These are phyloP conservation scores for Kodamaea arcana DNA, from an alignment of 1,139 yeast genomes.

Conservation along the genomic window DNA sequence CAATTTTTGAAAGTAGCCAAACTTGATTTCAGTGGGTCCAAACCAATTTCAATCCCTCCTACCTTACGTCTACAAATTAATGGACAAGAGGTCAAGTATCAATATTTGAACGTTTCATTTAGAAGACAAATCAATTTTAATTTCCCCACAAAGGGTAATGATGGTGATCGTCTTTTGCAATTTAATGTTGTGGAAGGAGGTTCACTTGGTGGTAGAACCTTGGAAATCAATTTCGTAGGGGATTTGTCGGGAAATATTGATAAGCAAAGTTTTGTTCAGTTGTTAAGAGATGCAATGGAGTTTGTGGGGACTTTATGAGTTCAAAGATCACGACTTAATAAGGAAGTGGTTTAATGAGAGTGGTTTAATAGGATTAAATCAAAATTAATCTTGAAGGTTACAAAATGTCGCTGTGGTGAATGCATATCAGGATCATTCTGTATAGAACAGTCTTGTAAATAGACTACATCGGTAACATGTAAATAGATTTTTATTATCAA, in stretches of 20 bases:
- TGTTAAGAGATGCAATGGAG: constrained; percentile 26
- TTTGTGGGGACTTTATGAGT: too few species aligned
- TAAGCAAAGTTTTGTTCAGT: constrained; percentile 20
- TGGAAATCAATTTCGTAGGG: constrained; percentile 47
- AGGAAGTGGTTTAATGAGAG: too few species aligned
- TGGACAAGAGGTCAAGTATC: constrained; percentile 37
- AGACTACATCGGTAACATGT: too few species aligned
- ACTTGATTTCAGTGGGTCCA: constrained; percentile 38
- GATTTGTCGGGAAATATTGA: constrained; percentile 22
- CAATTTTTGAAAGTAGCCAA: constrained; percentile 34
- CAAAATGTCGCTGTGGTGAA: too few species aligned
- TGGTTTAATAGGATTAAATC: too few species aligned
- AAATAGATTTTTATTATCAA: too few species aligned
- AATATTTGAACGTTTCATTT: constrained; percentile 38
- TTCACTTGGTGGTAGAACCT: constrained; percentile 46
- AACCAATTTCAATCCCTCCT: constrained; percentile 33
- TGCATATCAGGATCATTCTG: too few species aligned
- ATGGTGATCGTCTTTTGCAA: constrained; percentile 33
- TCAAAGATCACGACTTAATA: too few species aligned
- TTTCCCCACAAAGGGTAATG: constrained; percentile 17
- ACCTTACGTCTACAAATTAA: constrained; percentile 32
- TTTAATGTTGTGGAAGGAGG: constrained; percentile 55
- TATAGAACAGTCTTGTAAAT: too few species aligned
- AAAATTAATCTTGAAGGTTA: too few species aligned
- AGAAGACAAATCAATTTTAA: constrained; percentile 44